Conservation (phyloP, 139 green algal species). For the Mesotaenium endlicherianum region DNA sequence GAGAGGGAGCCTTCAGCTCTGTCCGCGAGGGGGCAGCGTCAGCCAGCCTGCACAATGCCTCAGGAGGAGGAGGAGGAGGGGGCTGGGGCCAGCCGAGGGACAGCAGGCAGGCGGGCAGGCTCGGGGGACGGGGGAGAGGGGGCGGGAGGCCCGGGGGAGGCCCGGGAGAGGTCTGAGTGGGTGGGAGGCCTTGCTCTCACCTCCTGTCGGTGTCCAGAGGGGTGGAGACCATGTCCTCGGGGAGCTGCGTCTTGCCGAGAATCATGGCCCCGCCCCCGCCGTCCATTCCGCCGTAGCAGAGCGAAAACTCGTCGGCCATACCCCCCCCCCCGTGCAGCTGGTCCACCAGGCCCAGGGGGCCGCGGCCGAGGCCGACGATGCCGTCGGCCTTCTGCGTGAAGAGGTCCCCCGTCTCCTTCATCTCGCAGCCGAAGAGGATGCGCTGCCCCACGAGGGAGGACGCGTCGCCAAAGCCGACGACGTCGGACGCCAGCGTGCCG, state of each 20-base stretch:
- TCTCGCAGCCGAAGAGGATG: conserved; percentile 80
- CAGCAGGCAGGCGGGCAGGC: neutral
- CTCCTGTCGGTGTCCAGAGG: neutral
- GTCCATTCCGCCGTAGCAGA: conserved; percentile 86
- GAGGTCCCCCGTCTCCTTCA: conserved; percentile 84
- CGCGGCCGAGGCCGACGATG: conserved; percentile 82
- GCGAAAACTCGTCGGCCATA: conserved; percentile 77
- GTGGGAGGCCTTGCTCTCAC: neutral
- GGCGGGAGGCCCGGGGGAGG: neutral
- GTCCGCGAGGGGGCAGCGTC: too few relatives aligned
- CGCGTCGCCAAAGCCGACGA: conserved; percentile 28
- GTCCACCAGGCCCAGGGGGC: conserved; percentile 19
- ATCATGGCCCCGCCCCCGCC: conserved; percentile 65
- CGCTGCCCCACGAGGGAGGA: neutral
- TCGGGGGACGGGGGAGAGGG: neutral
- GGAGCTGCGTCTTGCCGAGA: conserved; percentile 52
- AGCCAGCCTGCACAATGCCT: too few relatives aligned
- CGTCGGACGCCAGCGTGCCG: conserved; percentile 49
- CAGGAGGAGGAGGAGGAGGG: neutral
- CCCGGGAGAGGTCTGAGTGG: neutral
- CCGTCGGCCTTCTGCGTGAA: conserved; percentile 86
- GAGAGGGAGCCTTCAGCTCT: too few relatives aligned
- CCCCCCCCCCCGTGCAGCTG: conserved; percentile 70
- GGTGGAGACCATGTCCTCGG: conserved; percentile 38
- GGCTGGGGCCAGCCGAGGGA: neutral